Evolutionary conservation across 805 yeast species (phyloP).

Genomic region (Pichia paraexigua): DNA sequence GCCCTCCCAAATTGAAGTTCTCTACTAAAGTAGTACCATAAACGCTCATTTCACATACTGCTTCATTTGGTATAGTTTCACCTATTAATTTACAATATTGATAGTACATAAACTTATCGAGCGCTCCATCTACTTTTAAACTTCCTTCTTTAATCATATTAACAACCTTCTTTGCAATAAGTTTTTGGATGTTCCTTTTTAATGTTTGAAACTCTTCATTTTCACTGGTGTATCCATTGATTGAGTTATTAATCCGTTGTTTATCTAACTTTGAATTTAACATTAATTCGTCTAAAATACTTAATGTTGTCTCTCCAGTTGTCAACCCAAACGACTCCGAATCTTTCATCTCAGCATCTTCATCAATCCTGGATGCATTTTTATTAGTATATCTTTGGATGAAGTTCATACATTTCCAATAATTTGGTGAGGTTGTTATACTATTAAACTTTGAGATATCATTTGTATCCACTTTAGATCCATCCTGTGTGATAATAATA

Average conservation of each 20-base stretch:
- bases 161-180: conserved; percentile 10
- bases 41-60: conserved; percentile 5
- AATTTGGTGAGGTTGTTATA: conserved; percentile 10
- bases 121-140: conserved; percentile 1
- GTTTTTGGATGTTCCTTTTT: neutral
- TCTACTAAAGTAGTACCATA: conserved; percentile 2
- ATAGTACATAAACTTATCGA: conserved; percentile 9
- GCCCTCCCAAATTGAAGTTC: conserved; percentile 3
- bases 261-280: conserved; percentile 4
- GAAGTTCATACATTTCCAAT: conserved; percentile 4
- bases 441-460: conserved; percentile 6
- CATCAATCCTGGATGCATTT: neutral
- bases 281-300: conserved; percentile 3
- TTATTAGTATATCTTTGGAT: neutral
- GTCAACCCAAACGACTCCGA: too few species aligned
- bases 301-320: neutral
- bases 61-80: neutral
- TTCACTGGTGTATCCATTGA: neutral
- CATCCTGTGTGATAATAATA: neutral
- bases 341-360: neutral
- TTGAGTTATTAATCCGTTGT: conserved; percentile 1
- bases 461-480: neutral
- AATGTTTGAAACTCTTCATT: neutral
- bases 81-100: conserved; percentile 8
- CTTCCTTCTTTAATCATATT: conserved; percentile 3